Evolutionary conservation across 805 yeast species (phyloP), one percentile per base, ranked within the genome.

Genomic region (Candida fluviatilis): DNA sequence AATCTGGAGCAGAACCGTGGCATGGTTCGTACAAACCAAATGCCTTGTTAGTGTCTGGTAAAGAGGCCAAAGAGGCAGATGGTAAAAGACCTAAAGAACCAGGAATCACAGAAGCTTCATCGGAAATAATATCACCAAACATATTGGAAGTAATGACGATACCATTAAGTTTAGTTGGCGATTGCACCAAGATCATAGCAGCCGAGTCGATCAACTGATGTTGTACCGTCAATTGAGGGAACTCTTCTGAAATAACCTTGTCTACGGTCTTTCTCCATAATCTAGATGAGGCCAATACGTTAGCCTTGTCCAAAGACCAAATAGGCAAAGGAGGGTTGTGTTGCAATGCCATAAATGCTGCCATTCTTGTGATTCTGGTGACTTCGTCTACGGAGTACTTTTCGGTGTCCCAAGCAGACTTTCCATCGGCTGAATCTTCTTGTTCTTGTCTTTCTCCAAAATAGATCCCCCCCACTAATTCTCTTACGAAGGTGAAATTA

Each of bases 151-250:
- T 91, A 58, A 93, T 79, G 36, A 93, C 80, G 36, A 93, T 76
- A 66, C 99, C 99, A 60, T 93, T 93, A 58, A 93, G 76, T 51
- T 81, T 81, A 31, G 90, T 84, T 54, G 99, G 99, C 45, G 77
- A 80, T 68, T 93, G 89, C 52, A 93, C 85, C 52, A 93, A 71
- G 57, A 91, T 91, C 99, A 93, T 93, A 36, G 99, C 98, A 37
- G 99, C 99, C 11, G 98, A 90, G 66, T 93, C 99, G 54, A 93
- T 91, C 63, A 93, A 77, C 72, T 93, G 99, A 67, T 93, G 96
- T 62, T 91, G 87, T 33, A 90, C 73, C 18, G 74, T 76, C 54
- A 93, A 71, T 53, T 82, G 84, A 38, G 99, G 99, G 73, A 93
- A 93, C 66, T 93, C 99, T 45, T 81, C 78, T 44, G 73, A 67